phyloP scores from a whole-genome alignment of 768 basidiomycete genomes.

The Pulveroboletus sp. region DNA sequence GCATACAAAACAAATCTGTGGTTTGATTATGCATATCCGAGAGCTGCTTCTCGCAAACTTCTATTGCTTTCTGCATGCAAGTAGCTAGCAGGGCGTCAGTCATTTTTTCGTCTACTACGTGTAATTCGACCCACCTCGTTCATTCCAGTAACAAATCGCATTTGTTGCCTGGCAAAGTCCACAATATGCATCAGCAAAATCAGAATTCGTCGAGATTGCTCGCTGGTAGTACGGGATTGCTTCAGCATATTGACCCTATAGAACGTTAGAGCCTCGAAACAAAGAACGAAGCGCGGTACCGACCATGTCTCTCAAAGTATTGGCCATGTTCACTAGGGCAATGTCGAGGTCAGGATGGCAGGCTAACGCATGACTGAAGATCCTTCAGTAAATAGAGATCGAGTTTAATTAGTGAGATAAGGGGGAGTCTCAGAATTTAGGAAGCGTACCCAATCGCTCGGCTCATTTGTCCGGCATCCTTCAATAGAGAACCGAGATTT shows the following conservation, averaged over 20 bases:
- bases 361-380: constrained; percentile 40
- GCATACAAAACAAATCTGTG: constrained; percentile 26
- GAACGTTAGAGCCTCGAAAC: not conserved
- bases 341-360: constrained; percentile 48
- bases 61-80: constrained; percentile 38
- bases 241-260: constrained; percentile 40
- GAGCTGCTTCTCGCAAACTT: constrained; percentile 39
- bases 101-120: not conserved
- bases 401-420: constrained; percentile 4
- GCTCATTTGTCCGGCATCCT: constrained; percentile 42
- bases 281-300: constrained; percentile 3
- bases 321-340: constrained; percentile 50
- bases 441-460: constrained; percentile 41
- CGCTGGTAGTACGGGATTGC: constrained; percentile 45
- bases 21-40: constrained; percentile 29
- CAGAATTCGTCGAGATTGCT: constrained; percentile 40
- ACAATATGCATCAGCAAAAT: constrained; percentile 47
- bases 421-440: not conserved
- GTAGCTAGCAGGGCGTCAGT: constrained; percentile 18
- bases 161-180: constrained; percentile 45
- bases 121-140: constrained; percentile 29
- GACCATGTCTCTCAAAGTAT: constrained; percentile 48
- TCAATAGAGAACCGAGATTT: constrained; percentile 49
- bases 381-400: constrained; percentile 18
- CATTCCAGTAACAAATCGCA: constrained; percentile 47